Percentiles rank a stretch among this genome's conserved stretches.
phyloP scores from a whole-genome alignment of 148 eudicot species.

The Bassia scoparia region DNA sequence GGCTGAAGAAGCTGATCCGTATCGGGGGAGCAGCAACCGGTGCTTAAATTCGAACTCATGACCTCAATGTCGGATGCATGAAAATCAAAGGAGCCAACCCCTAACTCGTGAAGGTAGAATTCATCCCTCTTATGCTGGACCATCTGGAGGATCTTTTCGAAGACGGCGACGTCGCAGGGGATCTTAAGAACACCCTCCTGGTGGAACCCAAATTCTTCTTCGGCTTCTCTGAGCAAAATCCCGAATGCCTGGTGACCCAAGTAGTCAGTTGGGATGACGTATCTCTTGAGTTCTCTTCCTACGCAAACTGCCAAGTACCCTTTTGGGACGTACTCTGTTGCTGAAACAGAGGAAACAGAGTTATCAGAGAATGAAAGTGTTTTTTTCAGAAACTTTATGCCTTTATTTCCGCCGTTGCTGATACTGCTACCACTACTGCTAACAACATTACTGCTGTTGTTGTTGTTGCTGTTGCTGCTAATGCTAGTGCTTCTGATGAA shows the following conservation, averaged over 20 bases:
- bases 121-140: slow-evolving; percentile 45
- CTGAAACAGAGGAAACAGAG: slow-evolving; percentile 19
- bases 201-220: slow-evolving; percentile 91
- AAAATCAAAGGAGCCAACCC: neutral
- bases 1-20: slow-evolving; percentile 33
- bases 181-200: slow-evolving; percentile 80
- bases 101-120: neutral
- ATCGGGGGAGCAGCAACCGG: slow-evolving; percentile 40
- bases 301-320: slow-evolving; percentile 76
- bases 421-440: too few species aligned
- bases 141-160: slow-evolving; percentile 62
- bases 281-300: slow-evolving; percentile 71
- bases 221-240: slow-evolving; percentile 66
- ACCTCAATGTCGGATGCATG: slow-evolving; percentile 18
- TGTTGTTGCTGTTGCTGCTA: too few species aligned
- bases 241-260: slow-evolving; percentile 66
- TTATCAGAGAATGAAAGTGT: slow-evolving; percentile 73
- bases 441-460: too few species aligned
- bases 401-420: slow-evolving; percentile 35
- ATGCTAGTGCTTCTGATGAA: slow-evolving; percentile 14
- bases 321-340: slow-evolving; percentile 42
- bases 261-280: slow-evolving; percentile 67
- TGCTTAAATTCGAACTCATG: slow-evolving; percentile 1
- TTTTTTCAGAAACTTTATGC: slow-evolving; percentile 72
- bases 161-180: slow-evolving; percentile 63